Percentiles rank a stretch among this genome's conserved stretches.
Conservation (phyloP, 352 stramenopile genomes). For the Globisporangium cederbergense region DNA sequence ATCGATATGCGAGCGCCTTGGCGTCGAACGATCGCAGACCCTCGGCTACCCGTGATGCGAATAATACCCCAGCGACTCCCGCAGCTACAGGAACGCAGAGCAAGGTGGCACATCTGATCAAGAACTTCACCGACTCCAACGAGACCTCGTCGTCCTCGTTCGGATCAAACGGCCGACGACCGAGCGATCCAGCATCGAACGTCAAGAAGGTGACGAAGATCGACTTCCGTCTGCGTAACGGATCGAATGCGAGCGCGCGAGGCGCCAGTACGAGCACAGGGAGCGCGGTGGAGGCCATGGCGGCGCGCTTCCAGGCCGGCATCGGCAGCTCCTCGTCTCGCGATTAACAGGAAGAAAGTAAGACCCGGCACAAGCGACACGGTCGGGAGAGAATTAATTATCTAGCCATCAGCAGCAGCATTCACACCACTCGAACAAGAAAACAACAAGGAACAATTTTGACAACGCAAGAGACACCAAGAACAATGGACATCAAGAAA, state of each 20-base stretch:
- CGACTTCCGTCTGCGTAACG: slow-evolving; percentile 39
- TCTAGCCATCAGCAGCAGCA: slow-evolving; percentile 8
- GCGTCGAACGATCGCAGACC: slow-evolving; percentile 10
- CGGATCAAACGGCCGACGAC: slow-evolving; percentile 7
- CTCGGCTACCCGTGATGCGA: slow-evolving; percentile 7
- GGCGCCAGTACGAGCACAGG: slow-evolving; percentile 10
- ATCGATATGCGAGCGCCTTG: slow-evolving; percentile 50
- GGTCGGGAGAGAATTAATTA: slow-evolving; percentile 9
- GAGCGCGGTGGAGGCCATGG: slow-evolving; percentile 19
- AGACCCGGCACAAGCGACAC: neutral
- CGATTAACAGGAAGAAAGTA: neutral
- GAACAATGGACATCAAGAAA: neutral
- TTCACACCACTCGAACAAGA: neutral
- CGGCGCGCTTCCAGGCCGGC: slow-evolving; percentile 16
- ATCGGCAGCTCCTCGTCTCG: slow-evolving; percentile 1
- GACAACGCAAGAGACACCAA: neutral
- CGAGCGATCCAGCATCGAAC: slow-evolving; percentile 18
- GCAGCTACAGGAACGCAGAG: slow-evolving; percentile 21
- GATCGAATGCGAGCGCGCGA: slow-evolving; percentile 25
- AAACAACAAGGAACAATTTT: slow-evolving; percentile 3
- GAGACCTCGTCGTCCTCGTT: slow-evolving; percentile 3
- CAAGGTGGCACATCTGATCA: slow-evolving; percentile 68
- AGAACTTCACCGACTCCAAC: slow-evolving; percentile 49
- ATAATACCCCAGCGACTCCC: slow-evolving; percentile 13
- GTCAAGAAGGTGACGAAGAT: slow-evolving; percentile 34